Percentiles rank a stretch among this genome's conserved stretches.
These are phyloP conservation scores for Phaeoacremonium minimum DNA, from an alignment of 2,329 filamentous ascomycete species.

Conservation along the genomic window DNA sequence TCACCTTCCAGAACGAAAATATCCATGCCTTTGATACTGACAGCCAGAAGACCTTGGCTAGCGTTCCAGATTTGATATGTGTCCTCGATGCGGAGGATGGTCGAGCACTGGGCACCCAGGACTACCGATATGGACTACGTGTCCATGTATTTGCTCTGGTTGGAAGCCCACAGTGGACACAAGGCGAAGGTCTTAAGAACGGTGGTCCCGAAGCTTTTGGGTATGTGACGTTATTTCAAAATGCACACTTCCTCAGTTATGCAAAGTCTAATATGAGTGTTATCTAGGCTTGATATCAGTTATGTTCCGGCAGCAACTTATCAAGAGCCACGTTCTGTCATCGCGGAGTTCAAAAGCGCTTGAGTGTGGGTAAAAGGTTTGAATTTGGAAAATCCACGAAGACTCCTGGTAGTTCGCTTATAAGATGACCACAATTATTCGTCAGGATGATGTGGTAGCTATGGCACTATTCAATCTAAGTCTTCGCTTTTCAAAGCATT, in stretches of 20 bases:
- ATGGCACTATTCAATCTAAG: too few species aligned
- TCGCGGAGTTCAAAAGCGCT: neutral
- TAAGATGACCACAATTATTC: too few species aligned
- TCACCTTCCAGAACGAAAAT: conserved; percentile 21
- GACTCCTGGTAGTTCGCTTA: too few species aligned
- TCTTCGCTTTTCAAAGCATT: too few species aligned
- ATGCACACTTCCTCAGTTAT: too few species aligned
- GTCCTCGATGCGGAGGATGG: conserved; percentile 43
- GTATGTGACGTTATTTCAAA: too few species aligned
- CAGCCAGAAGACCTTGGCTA: conserved; percentile 26
- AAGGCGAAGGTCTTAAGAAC: conserved; percentile 42
- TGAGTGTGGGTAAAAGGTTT: too few species aligned
- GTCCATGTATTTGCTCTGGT: conserved; percentile 50
- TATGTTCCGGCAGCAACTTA: neutral
- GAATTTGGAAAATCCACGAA: too few species aligned
- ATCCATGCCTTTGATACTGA: conserved; percentile 13
- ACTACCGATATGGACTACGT: conserved; percentile 48
- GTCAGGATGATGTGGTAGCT: too few species aligned
- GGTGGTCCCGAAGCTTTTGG: conserved; percentile 34
- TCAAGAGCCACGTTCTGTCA: neutral
- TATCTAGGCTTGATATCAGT: too few species aligned
- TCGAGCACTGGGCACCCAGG: conserved; percentile 45
- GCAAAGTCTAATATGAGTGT: too few species aligned
- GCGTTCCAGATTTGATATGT: conserved; percentile 44
- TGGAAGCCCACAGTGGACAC: conserved; percentile 49